Evolutionary conservation across 139 green algal genomes (phyloP).

Genomic region (Chlamydomonas incerta): DNA sequence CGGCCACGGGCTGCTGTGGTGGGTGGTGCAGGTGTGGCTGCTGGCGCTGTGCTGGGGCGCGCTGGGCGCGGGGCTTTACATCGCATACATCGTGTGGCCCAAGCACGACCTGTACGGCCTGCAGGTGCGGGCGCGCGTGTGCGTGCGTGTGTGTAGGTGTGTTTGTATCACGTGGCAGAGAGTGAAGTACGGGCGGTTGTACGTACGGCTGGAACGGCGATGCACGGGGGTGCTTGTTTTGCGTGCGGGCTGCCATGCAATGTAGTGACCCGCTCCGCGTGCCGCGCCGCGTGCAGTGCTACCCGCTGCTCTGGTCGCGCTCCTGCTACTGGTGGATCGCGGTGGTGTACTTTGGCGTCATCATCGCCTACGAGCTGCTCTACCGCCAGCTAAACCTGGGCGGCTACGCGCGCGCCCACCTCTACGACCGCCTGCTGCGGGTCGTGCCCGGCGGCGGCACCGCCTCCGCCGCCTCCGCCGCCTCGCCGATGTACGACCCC

Average conservation of each 20-base stretch:
- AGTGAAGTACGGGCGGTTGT: too few species aligned
- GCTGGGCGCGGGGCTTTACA: constrained; percentile 4
- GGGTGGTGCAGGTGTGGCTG: background rate
- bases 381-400: constrained; percentile 20
- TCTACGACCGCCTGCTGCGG: constrained; percentile 7
- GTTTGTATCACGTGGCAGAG: too few species aligned
- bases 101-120: constrained; percentile 8
- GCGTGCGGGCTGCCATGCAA: too few species aligned
- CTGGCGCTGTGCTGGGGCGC: constrained; percentile 1
- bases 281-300: background rate
- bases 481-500: constrained; percentile 13
- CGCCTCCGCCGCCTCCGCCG: background rate
- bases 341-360: background rate
- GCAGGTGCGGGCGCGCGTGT: too few species aligned
- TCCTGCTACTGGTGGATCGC: constrained; percentile 44
- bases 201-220: too few species aligned
- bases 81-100: constrained; percentile 25
- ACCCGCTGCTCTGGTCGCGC: constrained; percentile 5
- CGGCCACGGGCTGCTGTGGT: background rate
- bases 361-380: constrained; percentile 13
- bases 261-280: background rate
- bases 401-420: constrained; percentile 1
- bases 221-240: too few species aligned
- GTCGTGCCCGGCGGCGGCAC: background rate
- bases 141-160: too few species aligned